phyloP scores from a whole-genome alignment of 192 early-diverging fungal genomes.

The Funneliformis geosporum region DNA sequence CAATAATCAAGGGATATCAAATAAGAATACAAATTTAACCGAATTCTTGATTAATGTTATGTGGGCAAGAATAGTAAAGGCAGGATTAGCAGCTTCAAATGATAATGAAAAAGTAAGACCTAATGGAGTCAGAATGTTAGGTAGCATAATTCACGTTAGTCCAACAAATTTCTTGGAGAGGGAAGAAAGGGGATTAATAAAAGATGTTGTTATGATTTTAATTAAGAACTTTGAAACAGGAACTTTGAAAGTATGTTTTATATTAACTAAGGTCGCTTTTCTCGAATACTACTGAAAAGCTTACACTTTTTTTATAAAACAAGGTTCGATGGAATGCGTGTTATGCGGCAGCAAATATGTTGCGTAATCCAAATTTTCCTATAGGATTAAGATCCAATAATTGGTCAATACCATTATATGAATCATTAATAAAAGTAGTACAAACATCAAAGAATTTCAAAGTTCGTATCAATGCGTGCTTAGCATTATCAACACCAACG shows the following conservation, averaged over 20 bases:
- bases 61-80: conserved; percentile 47
- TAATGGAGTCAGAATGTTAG: conserved; percentile 74
- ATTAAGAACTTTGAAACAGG: conserved; percentile 65
- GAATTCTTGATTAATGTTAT: conserved; percentile 49
- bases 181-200: conserved; percentile 48
- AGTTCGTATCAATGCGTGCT: conserved; percentile 72
- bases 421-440: conserved; percentile 54
- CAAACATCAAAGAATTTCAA: conserved; percentile 72
- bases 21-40: conserved; percentile 32
- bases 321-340: conserved; percentile 82
- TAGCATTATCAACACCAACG: conserved; percentile 48
- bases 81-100: conserved; percentile 51
- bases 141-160: conserved; percentile 60
- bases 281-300: neutral
- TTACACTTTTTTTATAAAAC: neutral
- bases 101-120: conserved; percentile 78
- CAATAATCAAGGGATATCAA: conserved; percentile 5
- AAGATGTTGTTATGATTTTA: conserved; percentile 47
- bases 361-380: conserved; percentile 55
- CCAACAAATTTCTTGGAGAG: conserved; percentile 49
- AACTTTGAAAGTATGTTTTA: conserved; percentile 57
- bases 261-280: neutral
- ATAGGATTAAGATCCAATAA: conserved; percentile 47
- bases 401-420: conserved; percentile 57
- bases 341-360: conserved; percentile 66